Conservation (phyloP, 352 stramenopile genomes). For the Blastocystis sp. region DNA sequence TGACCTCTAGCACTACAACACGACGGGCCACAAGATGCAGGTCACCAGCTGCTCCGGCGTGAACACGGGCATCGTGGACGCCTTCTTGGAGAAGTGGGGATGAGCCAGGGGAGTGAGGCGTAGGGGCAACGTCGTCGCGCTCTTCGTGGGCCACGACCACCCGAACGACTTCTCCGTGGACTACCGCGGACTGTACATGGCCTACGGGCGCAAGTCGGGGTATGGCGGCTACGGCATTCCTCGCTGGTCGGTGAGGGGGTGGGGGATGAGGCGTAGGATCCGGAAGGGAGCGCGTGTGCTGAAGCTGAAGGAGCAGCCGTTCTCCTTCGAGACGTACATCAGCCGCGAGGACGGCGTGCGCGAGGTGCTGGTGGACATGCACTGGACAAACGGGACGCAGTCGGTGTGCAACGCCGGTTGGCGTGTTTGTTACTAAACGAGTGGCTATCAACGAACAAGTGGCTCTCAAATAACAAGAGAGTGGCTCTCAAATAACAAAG, state of each 20-base stretch:
- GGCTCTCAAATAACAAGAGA: too few species aligned
- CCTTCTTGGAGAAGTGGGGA: conserved; percentile 51
- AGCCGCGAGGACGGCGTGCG: not conserved
- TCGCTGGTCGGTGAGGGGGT: not conserved
- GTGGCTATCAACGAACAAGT: too few species aligned
- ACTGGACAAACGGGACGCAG: conserved; percentile 67
- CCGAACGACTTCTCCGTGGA: conserved; percentile 62
- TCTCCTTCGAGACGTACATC: conserved; percentile 52
- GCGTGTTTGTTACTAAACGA: conserved; percentile 28
- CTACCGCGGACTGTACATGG: conserved; percentile 46
- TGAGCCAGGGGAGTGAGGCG: not conserved
- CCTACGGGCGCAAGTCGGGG: conserved; percentile 57
- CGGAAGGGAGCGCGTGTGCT: conserved; percentile 54
- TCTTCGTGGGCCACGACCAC: conserved; percentile 66
- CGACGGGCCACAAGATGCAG: conserved; percentile 67
- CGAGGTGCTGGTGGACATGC: conserved; percentile 57
- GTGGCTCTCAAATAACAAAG: too few species aligned
- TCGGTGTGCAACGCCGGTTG: conserved; percentile 50
- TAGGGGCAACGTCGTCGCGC: conserved; percentile 50
- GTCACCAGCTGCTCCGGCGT: conserved; percentile 37
- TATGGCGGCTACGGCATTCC: conserved; percentile 63
- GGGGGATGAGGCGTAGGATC: conserved; percentile 10
- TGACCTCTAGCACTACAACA: conserved; percentile 60
- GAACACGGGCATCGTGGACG: conserved; percentile 64
- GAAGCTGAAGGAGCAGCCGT: conserved; percentile 39